Conservation (phyloP, 805 yeast genomes). For the Millerago galiae region DNA sequence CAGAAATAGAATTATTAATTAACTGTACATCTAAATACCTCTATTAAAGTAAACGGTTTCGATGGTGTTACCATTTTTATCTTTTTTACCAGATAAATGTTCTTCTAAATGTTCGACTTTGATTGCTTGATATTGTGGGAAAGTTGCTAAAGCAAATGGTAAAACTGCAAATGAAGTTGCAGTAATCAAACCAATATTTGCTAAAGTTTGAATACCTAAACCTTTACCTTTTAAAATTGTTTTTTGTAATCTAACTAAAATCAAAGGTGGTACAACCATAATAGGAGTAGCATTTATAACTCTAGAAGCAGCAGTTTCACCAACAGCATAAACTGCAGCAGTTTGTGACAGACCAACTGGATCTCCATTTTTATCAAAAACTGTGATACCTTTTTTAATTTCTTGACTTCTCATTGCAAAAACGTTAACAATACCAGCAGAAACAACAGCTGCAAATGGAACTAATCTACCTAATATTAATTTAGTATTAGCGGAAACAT, state of each 20-base stretch:
- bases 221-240: constrained; percentile 64
- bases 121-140: constrained; percentile 81
- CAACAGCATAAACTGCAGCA: constrained; percentile 92
- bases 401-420: constrained; percentile 95
- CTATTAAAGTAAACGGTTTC: constrained; percentile 78
- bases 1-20: background rate
- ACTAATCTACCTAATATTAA: constrained; percentile 77
- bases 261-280: constrained; percentile 92
- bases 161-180: constrained; percentile 79
- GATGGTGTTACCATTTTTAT: constrained; percentile 52
- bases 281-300: constrained; percentile 96
- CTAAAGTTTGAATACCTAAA: constrained; percentile 53
- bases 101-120: constrained; percentile 56
- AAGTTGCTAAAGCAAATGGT: constrained; percentile 92
- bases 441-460: constrained; percentile 97
- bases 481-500: constrained; percentile 62
- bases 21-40: constrained; percentile 55
- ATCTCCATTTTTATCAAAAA: constrained; percentile 59
- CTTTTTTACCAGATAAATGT: constrained; percentile 53
- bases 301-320: constrained; percentile 92
- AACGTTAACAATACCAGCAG: constrained; percentile 96
- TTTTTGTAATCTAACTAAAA: constrained; percentile 72
- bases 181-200: constrained; percentile 82
- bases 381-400: constrained; percentile 75
- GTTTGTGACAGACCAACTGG: constrained; percentile 68